Percentiles rank a stretch among this genome's conserved stretches.
These are phyloP conservation scores for Uromyces viciae-fabae DNA, from an alignment of 1,284 basidiomycete species.

Conservation along the genomic window DNA sequence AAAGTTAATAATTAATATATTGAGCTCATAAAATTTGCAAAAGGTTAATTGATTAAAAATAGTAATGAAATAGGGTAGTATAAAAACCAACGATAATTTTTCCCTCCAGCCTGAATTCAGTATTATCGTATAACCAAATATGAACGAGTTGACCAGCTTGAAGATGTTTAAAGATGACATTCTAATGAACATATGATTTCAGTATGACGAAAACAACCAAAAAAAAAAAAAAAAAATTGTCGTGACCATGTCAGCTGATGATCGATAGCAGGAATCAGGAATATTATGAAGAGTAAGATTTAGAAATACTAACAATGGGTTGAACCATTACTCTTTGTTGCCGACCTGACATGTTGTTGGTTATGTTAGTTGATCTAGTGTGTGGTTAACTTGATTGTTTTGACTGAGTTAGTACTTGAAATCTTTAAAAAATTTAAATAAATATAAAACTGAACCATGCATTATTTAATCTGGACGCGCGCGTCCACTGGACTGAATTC, in stretches of 20 bases:
- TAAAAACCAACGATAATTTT: constrained; percentile 87
- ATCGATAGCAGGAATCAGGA: background rate
- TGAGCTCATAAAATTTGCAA: too few species aligned
- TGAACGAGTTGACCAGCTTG: constrained; percentile 71
- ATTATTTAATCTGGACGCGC: too few species aligned
- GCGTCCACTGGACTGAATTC: too few species aligned
- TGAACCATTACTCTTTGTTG: constrained; percentile 88
- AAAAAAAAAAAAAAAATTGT: constrained; percentile 48
- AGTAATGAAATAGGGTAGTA: too few species aligned
- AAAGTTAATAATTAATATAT: too few species aligned
- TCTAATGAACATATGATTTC: constrained; percentile 60
- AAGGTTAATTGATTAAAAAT: too few species aligned
- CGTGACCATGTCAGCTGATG: constrained; percentile 48
- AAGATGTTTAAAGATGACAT: constrained; percentile 98
- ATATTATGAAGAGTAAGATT: background rate
- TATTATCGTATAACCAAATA: constrained; percentile 96
- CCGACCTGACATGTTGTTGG: constrained; percentile 73
- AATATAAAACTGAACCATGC: too few species aligned
- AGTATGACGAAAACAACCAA: background rate
- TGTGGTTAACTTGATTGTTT: too few species aligned
- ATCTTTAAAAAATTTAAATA: too few species aligned
- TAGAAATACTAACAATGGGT: constrained; percentile 46
- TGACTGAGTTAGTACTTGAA: too few species aligned
- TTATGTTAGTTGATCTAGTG: background rate
- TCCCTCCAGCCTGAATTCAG: constrained; percentile 94